Percentiles rank a stretch among this genome's conserved stretches.
These are phyloP conservation scores for Manihot esculenta DNA, from an alignment of 441 rosid genomes.

Conservation along the genomic window DNA sequence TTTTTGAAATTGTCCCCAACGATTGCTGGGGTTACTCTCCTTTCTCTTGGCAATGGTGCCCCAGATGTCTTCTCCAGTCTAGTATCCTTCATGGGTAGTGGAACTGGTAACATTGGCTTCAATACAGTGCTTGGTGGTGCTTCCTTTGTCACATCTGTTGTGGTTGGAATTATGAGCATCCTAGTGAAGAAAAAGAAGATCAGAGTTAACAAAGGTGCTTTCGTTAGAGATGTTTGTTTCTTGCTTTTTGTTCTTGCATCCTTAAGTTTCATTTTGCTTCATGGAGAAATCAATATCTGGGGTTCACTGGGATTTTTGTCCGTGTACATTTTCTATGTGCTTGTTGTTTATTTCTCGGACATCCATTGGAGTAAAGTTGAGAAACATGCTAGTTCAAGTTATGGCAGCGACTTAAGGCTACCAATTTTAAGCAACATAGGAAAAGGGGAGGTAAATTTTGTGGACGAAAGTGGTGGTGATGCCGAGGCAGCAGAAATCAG, in stretches of 20 bases:
- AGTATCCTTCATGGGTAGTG: slow-evolving; percentile 65
- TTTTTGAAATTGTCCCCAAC: slow-evolving; percentile 68
- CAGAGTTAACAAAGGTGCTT: slow-evolving; percentile 47
- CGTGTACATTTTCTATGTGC: slow-evolving; percentile 58
- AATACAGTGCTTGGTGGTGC: slow-evolving; percentile 74
- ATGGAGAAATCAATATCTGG: slow-evolving; percentile 56
- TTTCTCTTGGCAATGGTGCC: slow-evolving; percentile 90
- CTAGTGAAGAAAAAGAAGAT: slow-evolving; percentile 37
- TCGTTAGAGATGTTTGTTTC: slow-evolving; percentile 72
- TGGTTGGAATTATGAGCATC: slow-evolving; percentile 65
- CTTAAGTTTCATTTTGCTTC: slow-evolving; percentile 50
- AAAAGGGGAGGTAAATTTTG: slow-evolving; percentile 24
- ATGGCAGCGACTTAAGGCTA: slow-evolving; percentile 30
- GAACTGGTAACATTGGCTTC: slow-evolving; percentile 56
- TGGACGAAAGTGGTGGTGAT: slow-evolving; percentile 24
- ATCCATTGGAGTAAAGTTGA: slow-evolving; percentile 17
- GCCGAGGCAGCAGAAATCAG: slow-evolving; percentile 12
- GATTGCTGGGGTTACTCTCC: slow-evolving; percentile 78
- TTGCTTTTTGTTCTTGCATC: slow-evolving; percentile 48
- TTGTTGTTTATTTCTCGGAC: slow-evolving; percentile 50
- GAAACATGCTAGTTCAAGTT: slow-evolving; percentile 20
- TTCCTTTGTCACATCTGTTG: slow-evolving; percentile 66
- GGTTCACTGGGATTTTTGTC: slow-evolving; percentile 58
- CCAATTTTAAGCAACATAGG: slow-evolving; percentile 39
- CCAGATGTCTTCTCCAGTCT: slow-evolving; percentile 79